phyloP scores from a whole-genome alignment of 495 filamentous ascomycete species.

The Hypoxylon rickii region DNA sequence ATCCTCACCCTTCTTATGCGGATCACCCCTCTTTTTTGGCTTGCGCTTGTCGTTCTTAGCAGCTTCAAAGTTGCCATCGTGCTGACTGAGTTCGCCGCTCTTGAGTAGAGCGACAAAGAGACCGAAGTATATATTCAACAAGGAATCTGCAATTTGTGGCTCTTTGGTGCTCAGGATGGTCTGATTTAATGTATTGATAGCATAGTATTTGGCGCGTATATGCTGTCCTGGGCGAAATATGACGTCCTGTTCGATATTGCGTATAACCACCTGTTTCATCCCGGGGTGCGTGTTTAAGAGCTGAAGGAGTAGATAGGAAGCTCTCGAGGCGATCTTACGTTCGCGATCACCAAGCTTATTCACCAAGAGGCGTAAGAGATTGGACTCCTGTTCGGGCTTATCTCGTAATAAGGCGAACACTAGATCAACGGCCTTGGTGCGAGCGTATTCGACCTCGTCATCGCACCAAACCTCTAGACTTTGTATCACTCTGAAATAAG shows the following conservation, averaged over 20 bases:
- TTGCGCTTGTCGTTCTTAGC: constrained; percentile 33
- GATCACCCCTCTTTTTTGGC: constrained; percentile 33
- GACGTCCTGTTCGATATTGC: constrained; percentile 80
- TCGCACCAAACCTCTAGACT: constrained; percentile 88
- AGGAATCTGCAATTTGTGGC: constrained; percentile 74
- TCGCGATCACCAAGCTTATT: constrained; percentile 95
- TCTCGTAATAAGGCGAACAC: constrained; percentile 88
- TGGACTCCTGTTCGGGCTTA: constrained; percentile 97
- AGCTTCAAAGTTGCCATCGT: constrained; percentile 27
- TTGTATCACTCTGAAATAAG: constrained; percentile 89
- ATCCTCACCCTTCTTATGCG: constrained; percentile 30
- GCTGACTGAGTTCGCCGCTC: constrained; percentile 49
- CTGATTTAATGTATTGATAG: constrained; percentile 94
- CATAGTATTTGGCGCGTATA: constrained; percentile 89
- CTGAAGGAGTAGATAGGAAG: constrained; percentile 91
- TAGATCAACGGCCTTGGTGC: constrained; percentile 81
- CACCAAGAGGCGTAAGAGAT: constrained; percentile 84
- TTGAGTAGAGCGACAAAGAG: constrained; percentile 78
- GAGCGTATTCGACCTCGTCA: constrained; percentile 91
- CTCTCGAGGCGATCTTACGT: constrained; percentile 90
- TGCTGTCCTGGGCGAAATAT: constrained; percentile 86
- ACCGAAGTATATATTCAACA: constrained; percentile 88
- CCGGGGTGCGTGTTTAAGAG: constrained; percentile 82
- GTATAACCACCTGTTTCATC: constrained; percentile 89
- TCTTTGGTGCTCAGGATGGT: constrained; percentile 86